Base-by-base conservation (phyloP, 2,329 filamentous ascomycete genomes). In the Fusarium bactridioides region DNA sequence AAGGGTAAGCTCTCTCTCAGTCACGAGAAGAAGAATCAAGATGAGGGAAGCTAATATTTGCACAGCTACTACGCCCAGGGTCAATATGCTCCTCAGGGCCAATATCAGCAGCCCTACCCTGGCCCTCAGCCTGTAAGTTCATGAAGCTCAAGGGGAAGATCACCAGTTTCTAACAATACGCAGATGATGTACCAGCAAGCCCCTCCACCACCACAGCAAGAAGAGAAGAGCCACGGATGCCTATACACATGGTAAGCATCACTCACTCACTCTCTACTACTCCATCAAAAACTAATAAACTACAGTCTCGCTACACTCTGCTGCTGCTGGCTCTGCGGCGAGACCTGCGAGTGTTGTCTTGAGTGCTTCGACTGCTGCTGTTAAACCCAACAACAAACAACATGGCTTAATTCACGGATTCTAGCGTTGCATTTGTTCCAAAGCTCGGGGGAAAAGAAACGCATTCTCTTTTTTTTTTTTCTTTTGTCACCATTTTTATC, bases 291-390 rank as follows among this genome's bases (percentile, higher is more conserved):
- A 10, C 41, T 50, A 29, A 72, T 13, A 2, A 2, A 2, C 2
- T 9, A 6, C 48, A 83, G 82, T 71, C 64, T 84, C 31, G 83
- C 83, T 55, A 80, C 83, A 27, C 71, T 84, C 65, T 84, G 83
- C 78, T 84, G 83, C 76, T 84, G 83, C 67, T 84, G 82, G 81
- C 76, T 84, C 54, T 84, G 83, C 67, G 83, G 82, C 7, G 82
- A 84, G 72, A 80, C 82, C 7, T 84, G 82, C 77, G 82, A 83
- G 66, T 84, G 83, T 76, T 84, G 82, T 69, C 73, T 83, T 35
- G 83, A 84, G 51, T 83, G 82, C 69, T 64, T 83, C 31, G 79
- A 80, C 63, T 83, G 81, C 75, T 83, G 82, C 76, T 83, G 74
- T 76, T 80, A 79, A 78, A 5, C 18, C n/a, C n/a, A 47, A 1